Evolutionary conservation across 805 yeast species (phyloP).

Genomic region (Pichia phayaonensis): DNA sequence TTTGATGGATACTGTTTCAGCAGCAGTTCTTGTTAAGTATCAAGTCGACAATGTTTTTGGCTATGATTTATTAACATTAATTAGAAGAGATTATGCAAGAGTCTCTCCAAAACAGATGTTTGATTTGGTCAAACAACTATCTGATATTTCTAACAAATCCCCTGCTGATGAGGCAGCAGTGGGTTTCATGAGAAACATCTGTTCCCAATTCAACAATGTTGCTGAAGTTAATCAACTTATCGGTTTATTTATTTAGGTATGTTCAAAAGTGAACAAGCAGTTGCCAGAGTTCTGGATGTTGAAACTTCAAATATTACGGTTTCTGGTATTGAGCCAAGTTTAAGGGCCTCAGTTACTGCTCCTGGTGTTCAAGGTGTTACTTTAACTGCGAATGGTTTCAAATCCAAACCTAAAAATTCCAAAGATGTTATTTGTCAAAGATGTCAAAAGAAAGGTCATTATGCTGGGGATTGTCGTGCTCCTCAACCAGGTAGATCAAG

Average conservation of each 20-base stretch:
- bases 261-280: constrained; percentile 1
- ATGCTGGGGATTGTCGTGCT: too few species aligned
- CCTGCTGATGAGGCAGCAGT: neutral
- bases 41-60: neutral
- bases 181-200: neutral
- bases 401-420: too few species aligned
- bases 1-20: too few species aligned
- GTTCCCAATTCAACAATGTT: neutral
- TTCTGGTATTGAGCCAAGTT: too few species aligned
- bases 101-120: neutral
- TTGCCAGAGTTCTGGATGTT: neutral
- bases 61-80: neutral
- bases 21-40: too few species aligned
- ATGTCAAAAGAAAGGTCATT: too few species aligned
- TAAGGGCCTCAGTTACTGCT: too few species aligned
- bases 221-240: neutral
- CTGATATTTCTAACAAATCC: neutral
- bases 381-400: too few species aligned
- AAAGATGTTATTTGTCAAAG: too few species aligned
- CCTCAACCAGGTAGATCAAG: too few species aligned
- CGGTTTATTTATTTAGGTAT: neutral
- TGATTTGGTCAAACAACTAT: neutral
- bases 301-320: neutral
- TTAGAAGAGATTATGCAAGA: constrained; percentile 1
- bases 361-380: too few species aligned